phyloP scores from a whole-genome alignment of 306 rosid genomes.

The Glycine tomentella region DNA sequence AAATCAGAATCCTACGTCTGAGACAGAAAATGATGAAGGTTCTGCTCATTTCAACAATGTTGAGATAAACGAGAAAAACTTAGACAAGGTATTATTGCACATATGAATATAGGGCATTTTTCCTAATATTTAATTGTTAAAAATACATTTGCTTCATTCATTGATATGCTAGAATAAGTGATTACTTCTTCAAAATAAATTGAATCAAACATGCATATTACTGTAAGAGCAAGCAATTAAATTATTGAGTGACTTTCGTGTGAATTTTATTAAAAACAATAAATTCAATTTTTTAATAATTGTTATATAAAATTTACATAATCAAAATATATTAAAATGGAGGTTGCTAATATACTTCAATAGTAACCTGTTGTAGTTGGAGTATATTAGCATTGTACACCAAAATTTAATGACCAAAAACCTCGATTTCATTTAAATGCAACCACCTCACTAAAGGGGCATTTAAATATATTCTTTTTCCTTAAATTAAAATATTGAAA shows the following conservation, averaged over 20 bases:
- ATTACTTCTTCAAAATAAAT: conserved; percentile 3
- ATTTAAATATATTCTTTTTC: background rate
- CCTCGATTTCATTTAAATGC: background rate
- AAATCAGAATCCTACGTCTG: conserved; percentile 52
- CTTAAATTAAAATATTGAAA: background rate
- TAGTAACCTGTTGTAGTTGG: background rate
- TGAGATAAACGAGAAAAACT: conserved; percentile 43
- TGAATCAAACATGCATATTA: background rate
- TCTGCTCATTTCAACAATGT: conserved; percentile 50
- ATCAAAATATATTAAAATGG: background rate
- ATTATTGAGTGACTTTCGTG: background rate
- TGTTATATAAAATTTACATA: background rate
- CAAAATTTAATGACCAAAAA: background rate
- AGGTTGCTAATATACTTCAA: background rate
- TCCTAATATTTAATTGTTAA: conserved; percentile 7
- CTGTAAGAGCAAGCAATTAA: background rate
- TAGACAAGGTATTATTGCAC: conserved; percentile 57
- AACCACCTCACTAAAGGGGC: background rate
- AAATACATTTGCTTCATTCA: conserved; percentile 23
- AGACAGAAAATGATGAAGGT: conserved; percentile 51
- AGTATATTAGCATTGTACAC: background rate
- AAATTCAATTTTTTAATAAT: background rate
- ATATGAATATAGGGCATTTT: conserved; percentile 12
- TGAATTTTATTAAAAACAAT: background rate
- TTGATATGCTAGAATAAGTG: conserved; percentile 12